These are phyloP conservation scores for Nakazawaea wyomingensis DNA, from an alignment of 805 yeast genomes.

Conservation along the genomic window DNA sequence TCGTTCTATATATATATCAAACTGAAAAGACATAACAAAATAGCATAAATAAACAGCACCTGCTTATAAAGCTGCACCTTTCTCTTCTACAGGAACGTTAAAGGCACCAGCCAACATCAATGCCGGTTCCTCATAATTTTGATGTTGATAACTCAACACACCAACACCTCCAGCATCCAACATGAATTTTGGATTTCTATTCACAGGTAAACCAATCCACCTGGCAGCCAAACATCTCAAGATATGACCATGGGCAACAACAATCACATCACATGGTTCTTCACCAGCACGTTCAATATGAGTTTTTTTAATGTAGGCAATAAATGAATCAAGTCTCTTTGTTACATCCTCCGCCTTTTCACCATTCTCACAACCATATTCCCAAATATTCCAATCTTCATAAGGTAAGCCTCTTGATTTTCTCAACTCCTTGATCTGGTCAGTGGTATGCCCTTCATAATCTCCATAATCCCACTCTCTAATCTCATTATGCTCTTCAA, in stretches of 20 bases:
- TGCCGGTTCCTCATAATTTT: conserved; percentile 82
- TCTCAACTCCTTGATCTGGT: conserved; percentile 60
- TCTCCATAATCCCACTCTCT: conserved; percentile 98
- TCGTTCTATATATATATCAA: neutral
- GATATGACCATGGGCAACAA: conserved; percentile 93
- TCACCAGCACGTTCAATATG: conserved; percentile 50
- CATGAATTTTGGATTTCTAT: conserved; percentile 70
- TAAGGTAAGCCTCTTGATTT: conserved; percentile 48
- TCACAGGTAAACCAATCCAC: conserved; percentile 66
- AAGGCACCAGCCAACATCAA: conserved; percentile 80
- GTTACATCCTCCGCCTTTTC: conserved; percentile 66
- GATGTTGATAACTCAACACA: conserved; percentile 85
- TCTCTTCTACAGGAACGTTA: conserved; percentile 62
- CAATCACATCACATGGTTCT: conserved; percentile 64
- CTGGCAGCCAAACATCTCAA: conserved; percentile 84
- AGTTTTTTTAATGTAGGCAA: conserved; percentile 54
- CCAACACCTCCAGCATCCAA: conserved; percentile 96
- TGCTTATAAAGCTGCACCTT: conserved; percentile 26
- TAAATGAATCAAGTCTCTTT: conserved; percentile 64
- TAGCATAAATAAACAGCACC: too few species aligned
- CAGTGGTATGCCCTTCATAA: conserved; percentile 79
- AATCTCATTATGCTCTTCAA: conserved; percentile 58
- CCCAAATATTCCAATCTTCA: conserved; percentile 74
- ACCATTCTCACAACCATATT: conserved; percentile 91
- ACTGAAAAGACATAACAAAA: too few species aligned